These are phyloP conservation scores for Canavalia ensiformis DNA, from an alignment of 306 rosid genomes.

Conservation along the genomic window DNA sequence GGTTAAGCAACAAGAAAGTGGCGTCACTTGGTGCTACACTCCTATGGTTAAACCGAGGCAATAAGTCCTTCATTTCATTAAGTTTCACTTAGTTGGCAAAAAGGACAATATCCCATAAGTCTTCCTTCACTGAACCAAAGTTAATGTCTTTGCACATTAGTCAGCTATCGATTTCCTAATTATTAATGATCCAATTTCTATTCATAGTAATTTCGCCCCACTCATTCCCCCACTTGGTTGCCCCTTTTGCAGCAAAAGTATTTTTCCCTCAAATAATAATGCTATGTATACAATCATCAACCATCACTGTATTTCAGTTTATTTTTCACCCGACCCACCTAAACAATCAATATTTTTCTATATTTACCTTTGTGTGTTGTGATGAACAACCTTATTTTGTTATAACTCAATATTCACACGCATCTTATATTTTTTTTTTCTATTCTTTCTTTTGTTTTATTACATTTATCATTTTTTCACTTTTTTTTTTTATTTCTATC, in stretches of 20 bases:
- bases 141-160: conserved; percentile 48
- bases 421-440: not conserved
- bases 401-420: not conserved
- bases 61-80: conserved; percentile 46
- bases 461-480: not conserved
- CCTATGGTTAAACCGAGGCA: conserved; percentile 47
- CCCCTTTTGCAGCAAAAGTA: conserved; percentile 45
- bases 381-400: not conserved
- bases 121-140: conserved; percentile 37
- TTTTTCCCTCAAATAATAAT: conserved; percentile 30
- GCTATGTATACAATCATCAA: conserved; percentile 31
- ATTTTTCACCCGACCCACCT: not conserved
- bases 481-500: not conserved
- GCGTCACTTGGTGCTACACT: conserved; percentile 32
- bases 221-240: conserved; percentile 33
- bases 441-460: not conserved
- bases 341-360: not conserved
- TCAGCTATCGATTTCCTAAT: conserved; percentile 46
- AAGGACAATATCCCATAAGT: conserved; percentile 50
- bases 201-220: conserved; percentile 26
- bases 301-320: not conserved
- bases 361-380: not conserved
- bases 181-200: conserved; percentile 40
- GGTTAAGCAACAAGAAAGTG: conserved; percentile 53
- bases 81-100: conserved; percentile 50